Conservation (phyloP, 1,284 basidiomycete species). For the Hemileia vastatrix region DNA sequence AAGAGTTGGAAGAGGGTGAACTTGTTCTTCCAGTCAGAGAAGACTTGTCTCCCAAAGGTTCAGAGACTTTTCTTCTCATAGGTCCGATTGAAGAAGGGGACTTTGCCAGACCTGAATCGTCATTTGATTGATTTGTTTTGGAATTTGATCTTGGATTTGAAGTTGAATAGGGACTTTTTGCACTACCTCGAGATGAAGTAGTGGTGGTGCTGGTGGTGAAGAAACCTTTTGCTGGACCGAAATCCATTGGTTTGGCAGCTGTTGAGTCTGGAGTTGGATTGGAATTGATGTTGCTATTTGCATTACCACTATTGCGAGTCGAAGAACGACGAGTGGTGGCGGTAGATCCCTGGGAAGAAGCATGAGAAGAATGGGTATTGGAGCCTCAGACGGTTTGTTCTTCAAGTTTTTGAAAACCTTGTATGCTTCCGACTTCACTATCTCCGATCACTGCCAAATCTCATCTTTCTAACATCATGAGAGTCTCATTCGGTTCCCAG, state of each 20-base stretch:
- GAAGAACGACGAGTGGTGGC: neutral
- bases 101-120: neutral
- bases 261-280: neutral
- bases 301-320: neutral
- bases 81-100: too few relatives aligned
- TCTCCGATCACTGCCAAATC: too few relatives aligned
- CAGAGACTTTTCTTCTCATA: too few relatives aligned
- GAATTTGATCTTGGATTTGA: neutral
- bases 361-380: too few relatives aligned
- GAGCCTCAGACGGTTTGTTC: too few relatives aligned
- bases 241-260: neutral
- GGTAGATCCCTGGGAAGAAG: neutral
- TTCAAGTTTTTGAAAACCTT: too few relatives aligned
- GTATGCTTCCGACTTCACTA: too few relatives aligned
- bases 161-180: neutral
- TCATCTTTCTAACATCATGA: too few relatives aligned
- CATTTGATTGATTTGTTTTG: neutral
- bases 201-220: neutral
- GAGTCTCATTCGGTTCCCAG: too few relatives aligned
- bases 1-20: too few relatives aligned
- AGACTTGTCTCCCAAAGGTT: too few relatives aligned
- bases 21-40: too few relatives aligned
- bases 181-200: neutral
- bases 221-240: neutral
- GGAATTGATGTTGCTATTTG: neutral